Percentiles rank a stretch among this genome's conserved stretches.
These are phyloP conservation scores for Ophiobolus disseminans DNA, from an alignment of 2,329 filamentous ascomycete genomes.

Conservation along the genomic window DNA sequence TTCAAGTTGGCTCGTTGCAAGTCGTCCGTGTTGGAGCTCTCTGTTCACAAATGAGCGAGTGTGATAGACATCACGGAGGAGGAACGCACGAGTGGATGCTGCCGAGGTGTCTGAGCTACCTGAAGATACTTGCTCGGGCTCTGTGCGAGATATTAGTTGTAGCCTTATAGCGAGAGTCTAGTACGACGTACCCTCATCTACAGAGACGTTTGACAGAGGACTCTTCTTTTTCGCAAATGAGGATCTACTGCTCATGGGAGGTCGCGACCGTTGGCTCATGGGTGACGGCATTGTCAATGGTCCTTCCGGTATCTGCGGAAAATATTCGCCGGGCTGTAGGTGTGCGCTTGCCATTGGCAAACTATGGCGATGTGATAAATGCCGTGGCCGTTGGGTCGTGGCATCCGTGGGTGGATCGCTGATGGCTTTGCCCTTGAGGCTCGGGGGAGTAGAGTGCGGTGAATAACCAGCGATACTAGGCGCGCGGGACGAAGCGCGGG, in stretches of 20 bases:
- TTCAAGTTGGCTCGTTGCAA: not conserved
- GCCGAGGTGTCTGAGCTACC: slow-evolving; percentile 10
- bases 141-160: slow-evolving; percentile 5
- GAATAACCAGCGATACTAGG: slow-evolving; percentile 9
- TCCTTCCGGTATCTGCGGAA: not conserved
- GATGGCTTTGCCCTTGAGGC: slow-evolving; percentile 6
- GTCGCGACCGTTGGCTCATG: slow-evolving; percentile 9
- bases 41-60: slow-evolving; percentile 6
- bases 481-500: slow-evolving; percentile 15
- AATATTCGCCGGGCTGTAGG: not conserved
- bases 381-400: slow-evolving; percentile 29
- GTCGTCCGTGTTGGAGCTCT: not conserved
- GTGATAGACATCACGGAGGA: not conserved
- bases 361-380: slow-evolving; percentile 4
- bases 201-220: slow-evolving; percentile 23
- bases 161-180: not conserved
- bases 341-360: not conserved
- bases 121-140: slow-evolving; percentile 9
- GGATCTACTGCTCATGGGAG: slow-evolving; percentile 15
- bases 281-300: slow-evolving; percentile 4
- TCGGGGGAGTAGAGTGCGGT: not conserved
- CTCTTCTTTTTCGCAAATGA: slow-evolving; percentile 20
- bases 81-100: not conserved
- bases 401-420: slow-evolving; percentile 28
- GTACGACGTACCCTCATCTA: slow-evolving; percentile 10